A percentile compares a stretch with the other conserved stretches of the same genome.
phyloP scores from a whole-genome alignment of 129 eudicot genomes.

The Pseudognaphalium luteoalbum region DNA sequence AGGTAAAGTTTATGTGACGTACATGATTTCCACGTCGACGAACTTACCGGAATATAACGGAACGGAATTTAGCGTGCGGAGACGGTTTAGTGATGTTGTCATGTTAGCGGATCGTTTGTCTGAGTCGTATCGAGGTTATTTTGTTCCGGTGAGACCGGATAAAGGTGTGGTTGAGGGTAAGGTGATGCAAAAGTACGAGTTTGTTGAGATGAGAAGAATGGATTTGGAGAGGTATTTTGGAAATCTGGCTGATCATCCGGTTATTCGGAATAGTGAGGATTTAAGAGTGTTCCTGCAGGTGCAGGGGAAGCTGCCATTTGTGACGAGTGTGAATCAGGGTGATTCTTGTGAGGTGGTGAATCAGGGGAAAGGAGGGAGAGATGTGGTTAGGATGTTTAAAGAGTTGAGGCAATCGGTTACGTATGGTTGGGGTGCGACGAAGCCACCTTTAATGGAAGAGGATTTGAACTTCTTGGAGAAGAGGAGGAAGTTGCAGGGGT shows the following conservation, averaged over 20 bases:
- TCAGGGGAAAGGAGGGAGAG: slow-evolving; percentile 50
- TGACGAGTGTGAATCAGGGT: slow-evolving; percentile 30
- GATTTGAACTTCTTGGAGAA: slow-evolving; percentile 80
- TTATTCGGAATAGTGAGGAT: slow-evolving; percentile 71
- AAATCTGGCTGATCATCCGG: slow-evolving; percentile 77
- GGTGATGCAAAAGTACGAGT: slow-evolving; percentile 74
- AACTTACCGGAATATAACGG: slow-evolving; percentile 59
- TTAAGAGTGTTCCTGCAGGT: slow-evolving; percentile 66
- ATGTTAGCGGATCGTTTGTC: slow-evolving; percentile 68
- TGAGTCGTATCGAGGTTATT: slow-evolving; percentile 65
- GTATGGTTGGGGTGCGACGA: slow-evolving; percentile 76
- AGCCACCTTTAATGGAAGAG: slow-evolving; percentile 71
- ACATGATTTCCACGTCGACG: slow-evolving; percentile 73
- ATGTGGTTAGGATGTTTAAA: slow-evolving; percentile 67
- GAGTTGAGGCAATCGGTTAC: slow-evolving; percentile 89
- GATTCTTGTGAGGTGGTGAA: not conserved
- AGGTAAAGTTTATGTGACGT: slow-evolving; percentile 40
- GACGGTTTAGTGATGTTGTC: slow-evolving; percentile 87
- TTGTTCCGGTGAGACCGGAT: slow-evolving; percentile 84
- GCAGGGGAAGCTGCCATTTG: slow-evolving; percentile 56
- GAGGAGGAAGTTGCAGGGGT: slow-evolving; percentile 64
- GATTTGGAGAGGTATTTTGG: slow-evolving; percentile 78
- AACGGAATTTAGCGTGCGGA: slow-evolving; percentile 67
- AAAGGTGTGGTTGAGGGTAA: slow-evolving; percentile 89
- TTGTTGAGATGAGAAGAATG: slow-evolving; percentile 73